Base-by-base conservation (phyloP, 225 moss, liverwort and hornwort genomes). In the Antitrichia curtipendula region DNA sequence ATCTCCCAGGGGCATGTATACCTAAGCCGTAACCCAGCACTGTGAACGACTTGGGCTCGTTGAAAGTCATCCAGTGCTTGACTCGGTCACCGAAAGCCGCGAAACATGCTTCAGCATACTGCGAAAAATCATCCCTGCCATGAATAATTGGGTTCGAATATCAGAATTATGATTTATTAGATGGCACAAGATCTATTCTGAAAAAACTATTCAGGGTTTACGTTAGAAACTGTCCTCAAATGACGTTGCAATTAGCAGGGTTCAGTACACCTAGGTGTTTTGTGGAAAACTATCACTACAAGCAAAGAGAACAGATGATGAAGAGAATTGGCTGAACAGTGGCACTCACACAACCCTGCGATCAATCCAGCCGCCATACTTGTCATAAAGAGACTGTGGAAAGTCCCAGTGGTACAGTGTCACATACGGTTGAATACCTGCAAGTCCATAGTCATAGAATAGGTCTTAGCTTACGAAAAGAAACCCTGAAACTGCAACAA, bases 391-490 rank as follows among this genome's bases (percentile, higher is more conserved):
- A 56, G 93, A 87, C 81, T 96, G 95, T 58, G 99, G 99, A 82
- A 99, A 90, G 91, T 99, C 99, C 99, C 99, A 99, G 66, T 99
- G 99, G 84, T 97, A 99, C 62, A 99, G 92, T 25, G 99, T 96
- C 87, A 85, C 97, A 78, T 94, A 97, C 32, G 99, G 99, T 86
- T 93, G 90, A 63, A 99, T 87, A 73, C 97, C 99, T 99, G 73
- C 88, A 85, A 81, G 78, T 61, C 40, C 87, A 82, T 29, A 50
- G 65, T 65, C 87, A 78, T 40, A 56, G 12, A 64, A 47, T 9
- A 75, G 76, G n/a, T 78, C 43, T 87, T 65, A 89, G 72, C 43
- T 68, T 50, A 25, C 18, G 52, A 36, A 74, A 56, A 72, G 22
- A 60, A 28, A 28, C 28, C n/a, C 38, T 69, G 45, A 66, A 66